These are phyloP conservation scores for Penicillium subrubescens DNA, from an alignment of 495 filamentous ascomycete species.

Conservation along the genomic window DNA sequence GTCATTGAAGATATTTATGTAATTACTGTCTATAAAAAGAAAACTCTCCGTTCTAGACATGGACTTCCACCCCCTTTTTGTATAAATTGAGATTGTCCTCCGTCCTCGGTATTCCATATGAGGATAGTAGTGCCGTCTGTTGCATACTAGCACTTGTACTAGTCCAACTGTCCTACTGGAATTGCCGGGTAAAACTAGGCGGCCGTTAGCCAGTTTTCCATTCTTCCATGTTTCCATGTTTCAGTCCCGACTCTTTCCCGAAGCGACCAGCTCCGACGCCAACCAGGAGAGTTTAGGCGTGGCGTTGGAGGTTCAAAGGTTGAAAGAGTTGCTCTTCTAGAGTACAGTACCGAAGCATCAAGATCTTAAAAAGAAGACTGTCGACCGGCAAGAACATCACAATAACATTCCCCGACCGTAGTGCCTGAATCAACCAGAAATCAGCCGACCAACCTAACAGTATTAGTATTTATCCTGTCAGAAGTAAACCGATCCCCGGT, in stretches of 20 bases:
- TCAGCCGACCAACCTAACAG: no score
- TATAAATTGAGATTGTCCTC: not conserved
- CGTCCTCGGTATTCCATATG: not conserved
- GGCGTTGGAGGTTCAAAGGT: not conserved
- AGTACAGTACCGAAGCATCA: not conserved
- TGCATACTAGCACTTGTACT: no score
- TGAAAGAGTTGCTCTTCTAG: not conserved
- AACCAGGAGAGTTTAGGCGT: not conserved
- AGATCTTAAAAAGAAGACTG: not conserved
- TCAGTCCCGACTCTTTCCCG: slow-evolving; percentile 4
- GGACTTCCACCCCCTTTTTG: not conserved
- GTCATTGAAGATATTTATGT: not conserved
- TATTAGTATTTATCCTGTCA: no score
- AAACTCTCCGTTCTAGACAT: not conserved
- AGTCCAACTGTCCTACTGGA: not conserved
- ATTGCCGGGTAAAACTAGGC: not conserved
- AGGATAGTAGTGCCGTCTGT: not conserved
- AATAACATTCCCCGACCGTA: not conserved
- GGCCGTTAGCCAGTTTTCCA: not conserved
- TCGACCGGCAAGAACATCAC: not conserved
- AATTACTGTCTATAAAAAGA: not conserved
- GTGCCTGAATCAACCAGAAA: not conserved
- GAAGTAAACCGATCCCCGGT: not conserved
- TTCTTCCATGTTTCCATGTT: slow-evolving; percentile 4
- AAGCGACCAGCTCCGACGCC: slow-evolving; percentile 2